A percentile compares a stretch with the other conserved stretches of the same genome.
phyloP scores from a whole-genome alignment of 257 asterid genomes.

The Fraxinus cuspidata region DNA sequence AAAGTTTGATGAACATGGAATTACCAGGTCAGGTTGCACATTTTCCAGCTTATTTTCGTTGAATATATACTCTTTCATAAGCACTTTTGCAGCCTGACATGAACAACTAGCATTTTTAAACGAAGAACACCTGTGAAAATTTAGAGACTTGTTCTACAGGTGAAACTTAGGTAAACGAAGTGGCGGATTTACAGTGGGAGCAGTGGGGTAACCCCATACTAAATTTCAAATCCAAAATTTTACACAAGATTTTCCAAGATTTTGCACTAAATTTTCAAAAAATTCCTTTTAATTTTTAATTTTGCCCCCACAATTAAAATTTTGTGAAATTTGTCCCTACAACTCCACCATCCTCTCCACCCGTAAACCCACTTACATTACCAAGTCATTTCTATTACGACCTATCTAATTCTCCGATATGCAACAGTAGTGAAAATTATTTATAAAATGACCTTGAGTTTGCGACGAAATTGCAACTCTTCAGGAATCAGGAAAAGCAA shows the following conservation, averaged over 20 bases:
- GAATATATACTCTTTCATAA: conserved; percentile 74
- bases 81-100: conserved; percentile 90
- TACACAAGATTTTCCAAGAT: too few species aligned
- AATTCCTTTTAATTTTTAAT: too few species aligned
- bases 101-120: not conserved
- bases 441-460: conserved; percentile 57
- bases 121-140: not conserved
- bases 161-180: too few species aligned
- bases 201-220: too few species aligned
- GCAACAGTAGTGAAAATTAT: conserved; percentile 15
- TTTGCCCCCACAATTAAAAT: too few species aligned
- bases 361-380: too few species aligned
- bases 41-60: conserved; percentile 71
- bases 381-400: not conserved
- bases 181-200: too few species aligned
- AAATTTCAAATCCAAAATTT: too few species aligned
- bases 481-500: conserved; percentile 90
- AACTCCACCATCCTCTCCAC: too few species aligned
- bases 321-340: too few species aligned
- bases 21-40: conserved; percentile 85
- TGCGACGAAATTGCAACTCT: conserved; percentile 69
- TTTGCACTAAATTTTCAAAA: too few species aligned
- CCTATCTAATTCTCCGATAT: not conserved
- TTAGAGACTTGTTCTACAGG: too few species aligned
- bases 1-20: conserved; percentile 18